phyloP scores from a whole-genome alignment of 495 filamentous ascomycete genomes.

The Chaetomium fimeti region DNA sequence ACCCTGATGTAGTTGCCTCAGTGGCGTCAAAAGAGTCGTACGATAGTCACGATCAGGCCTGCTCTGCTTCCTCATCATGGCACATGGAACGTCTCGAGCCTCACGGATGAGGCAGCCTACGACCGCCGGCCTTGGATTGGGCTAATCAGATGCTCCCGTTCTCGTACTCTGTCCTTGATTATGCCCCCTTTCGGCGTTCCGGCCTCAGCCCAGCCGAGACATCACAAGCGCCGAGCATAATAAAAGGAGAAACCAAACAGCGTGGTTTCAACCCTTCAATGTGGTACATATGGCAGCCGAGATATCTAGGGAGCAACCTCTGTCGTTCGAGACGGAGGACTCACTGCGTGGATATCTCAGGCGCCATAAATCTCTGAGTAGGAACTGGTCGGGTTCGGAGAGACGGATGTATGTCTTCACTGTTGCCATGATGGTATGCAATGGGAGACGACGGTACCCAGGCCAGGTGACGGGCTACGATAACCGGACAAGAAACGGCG shows the following conservation, averaged over 20 bases:
- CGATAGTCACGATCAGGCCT: background rate
- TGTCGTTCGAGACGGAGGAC: too few relatives aligned
- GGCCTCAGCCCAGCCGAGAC: background rate
- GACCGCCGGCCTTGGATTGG: background rate
- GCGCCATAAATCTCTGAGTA: too few relatives aligned
- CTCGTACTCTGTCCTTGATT: background rate
- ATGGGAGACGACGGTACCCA: background rate
- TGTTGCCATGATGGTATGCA: background rate
- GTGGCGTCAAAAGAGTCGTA: background rate
- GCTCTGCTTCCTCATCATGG: background rate
- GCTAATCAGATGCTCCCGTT: background rate
- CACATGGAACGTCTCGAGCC: background rate
- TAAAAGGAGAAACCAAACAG: background rate
- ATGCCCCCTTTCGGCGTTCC: constrained; percentile 4
- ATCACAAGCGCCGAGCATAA: background rate
- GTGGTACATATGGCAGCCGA: background rate
- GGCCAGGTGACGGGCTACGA: background rate
- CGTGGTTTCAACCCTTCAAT: background rate
- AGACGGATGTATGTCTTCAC: too few relatives aligned
- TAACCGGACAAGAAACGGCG: background rate
- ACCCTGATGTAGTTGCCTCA: background rate
- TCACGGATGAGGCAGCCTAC: background rate
- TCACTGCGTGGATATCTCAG: too few relatives aligned
- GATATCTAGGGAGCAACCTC: too few relatives aligned
- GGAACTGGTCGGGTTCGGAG: too few relatives aligned